Evolutionary conservation across 371 early-diverging fungal species (phyloP), one percentile per base, ranked within the genome.

Genomic region (Mortierella sp.): DNA sequence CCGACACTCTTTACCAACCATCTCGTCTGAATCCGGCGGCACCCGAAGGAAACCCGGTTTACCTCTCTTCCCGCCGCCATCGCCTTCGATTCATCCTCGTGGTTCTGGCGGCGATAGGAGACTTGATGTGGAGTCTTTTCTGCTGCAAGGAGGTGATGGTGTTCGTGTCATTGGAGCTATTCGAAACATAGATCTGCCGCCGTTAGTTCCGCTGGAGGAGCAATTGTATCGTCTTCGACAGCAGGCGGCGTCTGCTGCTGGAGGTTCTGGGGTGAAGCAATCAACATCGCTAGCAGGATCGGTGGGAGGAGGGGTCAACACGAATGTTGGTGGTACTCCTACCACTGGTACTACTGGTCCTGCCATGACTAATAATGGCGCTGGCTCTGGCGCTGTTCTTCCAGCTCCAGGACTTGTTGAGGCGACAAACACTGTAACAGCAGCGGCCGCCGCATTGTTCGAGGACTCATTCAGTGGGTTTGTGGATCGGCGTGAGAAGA

Each of bases 401-500:
- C 8, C 26, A 34, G 1, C 34, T 72, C 24, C 51, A 59, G 13
- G 40, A 50, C 40, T 16, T 50, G 21, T 70, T 11, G 73, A 73
- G 3, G 51, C 9, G 11, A 55, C 21, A 0, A 71, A 24, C 14
- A 19, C 73, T 50, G 74, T 57, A 13, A 43, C 78, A 14, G 61
- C 61, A 6, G 61, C 61, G 31, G 61, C 61, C 5, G 61, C 61
- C 14, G 61, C 34, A 61, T 19, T 31, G 43, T 61, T 80, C 9
- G 69, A 76, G 28, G 69, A 69, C 31, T 80, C 80, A 13, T 89
- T 89, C 75, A 90, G 91, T 21, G 79, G 84, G 3, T 91, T 89
- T 74, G 57, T 86, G 8, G 93, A 93, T 67, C 78, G 81, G 40
- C 87, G 93, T 5, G 89, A 90, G 64, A 82, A 87, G 5, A 88